Evolutionary conservation across 495 filamentous ascomycete species (phyloP), one percentile per base, ranked within the genome.

Genomic region (Aspergillus campestris): DNA sequence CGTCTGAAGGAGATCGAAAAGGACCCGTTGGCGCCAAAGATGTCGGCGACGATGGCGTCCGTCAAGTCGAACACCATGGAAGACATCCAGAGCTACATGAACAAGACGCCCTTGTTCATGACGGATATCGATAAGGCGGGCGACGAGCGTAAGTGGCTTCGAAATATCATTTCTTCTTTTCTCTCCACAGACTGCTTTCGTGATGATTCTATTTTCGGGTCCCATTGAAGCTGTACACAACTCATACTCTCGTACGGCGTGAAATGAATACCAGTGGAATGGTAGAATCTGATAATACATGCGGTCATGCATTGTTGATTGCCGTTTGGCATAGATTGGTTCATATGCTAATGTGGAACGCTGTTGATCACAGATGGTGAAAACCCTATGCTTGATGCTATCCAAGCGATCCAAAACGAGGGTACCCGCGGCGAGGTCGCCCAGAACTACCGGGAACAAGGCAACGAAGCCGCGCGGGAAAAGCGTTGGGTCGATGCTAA

Each of bases 41-140:
- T 86, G 14, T 81, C 86, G 8, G 82, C 84, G 0, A 55, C 53
- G 1, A 70, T 83, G 67, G 78, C 78, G 4, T 71, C 77, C 33
- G 65, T 79, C 28, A 64, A 70, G 13, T 73, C 75, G 48, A 77
- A 86, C 60, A 79, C 82, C 3, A 71, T 78, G 1, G 82, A 87
- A 32, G 84, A 94, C 50, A 69, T 92, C 9, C 59, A 85, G 15
- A 71, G 74, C 18, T 82, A 89, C 52, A 71, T 95, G 64, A 89
- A 89, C 58, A 78, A 81, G 53, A 81, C 79, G 9, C 92, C 94
- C 6, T 72, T 98, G 28, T 98, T 98, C 70, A 98, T 98, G 92
- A 96, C 87, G 6, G 77, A 83, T 50, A 77, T 96, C 8, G 85
- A 88, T 50, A 83, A 90, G 49, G 72, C 75, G 9, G 74, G 72